phyloP scores from a whole-genome alignment of 2,329 filamentous ascomycete genomes.

The Macroventuria anomochaeta region DNA sequence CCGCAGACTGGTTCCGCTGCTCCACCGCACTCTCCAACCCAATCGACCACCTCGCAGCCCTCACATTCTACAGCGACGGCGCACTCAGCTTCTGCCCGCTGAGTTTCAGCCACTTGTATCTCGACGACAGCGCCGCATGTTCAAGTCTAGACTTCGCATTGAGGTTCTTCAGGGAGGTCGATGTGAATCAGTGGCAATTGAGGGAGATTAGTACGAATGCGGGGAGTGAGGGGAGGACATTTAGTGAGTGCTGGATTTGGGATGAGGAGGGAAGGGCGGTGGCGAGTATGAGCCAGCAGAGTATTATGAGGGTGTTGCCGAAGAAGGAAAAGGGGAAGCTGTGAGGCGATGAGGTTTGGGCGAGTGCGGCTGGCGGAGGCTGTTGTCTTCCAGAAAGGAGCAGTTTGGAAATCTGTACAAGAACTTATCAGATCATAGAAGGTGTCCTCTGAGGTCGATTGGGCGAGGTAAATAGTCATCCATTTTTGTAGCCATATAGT shows the following conservation, averaged over 20 bases:
- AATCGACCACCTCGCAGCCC: constrained; percentile 46
- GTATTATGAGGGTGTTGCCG: constrained; percentile 36
- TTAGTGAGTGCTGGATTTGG: constrained; percentile 55
- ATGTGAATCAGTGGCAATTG: constrained; percentile 54
- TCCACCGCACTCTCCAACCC: constrained; percentile 21
- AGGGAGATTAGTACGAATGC: constrained; percentile 50
- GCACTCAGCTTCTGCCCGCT: constrained; percentile 55
- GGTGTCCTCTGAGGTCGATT: too few species aligned
- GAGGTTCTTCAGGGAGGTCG: constrained; percentile 51
- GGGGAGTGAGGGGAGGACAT: constrained; percentile 54
- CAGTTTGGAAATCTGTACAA: too few species aligned
- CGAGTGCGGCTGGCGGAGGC: too few species aligned
- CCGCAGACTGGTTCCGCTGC: constrained; percentile 54
- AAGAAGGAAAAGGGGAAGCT: constrained; percentile 22
- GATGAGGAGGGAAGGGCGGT: constrained; percentile 54
- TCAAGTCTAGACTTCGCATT: constrained; percentile 60
- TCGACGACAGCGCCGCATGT: constrained; percentile 55
- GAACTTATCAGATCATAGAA: too few species aligned
- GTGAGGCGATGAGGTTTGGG: background rate
- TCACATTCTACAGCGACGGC: constrained; percentile 57
- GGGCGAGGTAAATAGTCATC: too few species aligned
- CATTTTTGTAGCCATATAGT: too few species aligned
- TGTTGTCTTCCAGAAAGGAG: too few species aligned
- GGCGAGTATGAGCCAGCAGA: constrained; percentile 59
- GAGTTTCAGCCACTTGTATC: constrained; percentile 51